Conservation (phyloP, 306 rosid species). For the Sicyos baderoa region DNA sequence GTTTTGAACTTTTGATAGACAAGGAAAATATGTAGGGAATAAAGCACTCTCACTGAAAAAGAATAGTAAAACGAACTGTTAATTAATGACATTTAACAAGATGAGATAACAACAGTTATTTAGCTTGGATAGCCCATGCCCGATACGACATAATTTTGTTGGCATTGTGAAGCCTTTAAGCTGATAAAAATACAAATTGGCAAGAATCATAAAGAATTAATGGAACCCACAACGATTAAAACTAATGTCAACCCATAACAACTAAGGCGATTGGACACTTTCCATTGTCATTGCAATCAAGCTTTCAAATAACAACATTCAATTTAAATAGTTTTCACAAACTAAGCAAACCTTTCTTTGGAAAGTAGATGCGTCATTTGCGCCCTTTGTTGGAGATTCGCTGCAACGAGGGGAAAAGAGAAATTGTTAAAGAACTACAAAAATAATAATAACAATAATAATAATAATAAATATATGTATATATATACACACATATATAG, state of each 20-base stretch:
- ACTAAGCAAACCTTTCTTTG: conserved; percentile 70
- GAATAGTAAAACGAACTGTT: background rate
- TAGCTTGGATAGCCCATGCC: background rate
- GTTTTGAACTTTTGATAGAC: background rate
- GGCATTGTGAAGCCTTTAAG: background rate
- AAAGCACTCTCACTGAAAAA: background rate
- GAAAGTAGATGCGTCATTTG: conserved; percentile 90
- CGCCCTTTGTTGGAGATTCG: conserved; percentile 86
- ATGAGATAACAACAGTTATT: background rate
- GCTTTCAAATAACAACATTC: background rate
- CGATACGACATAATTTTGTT: background rate
- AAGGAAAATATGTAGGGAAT: background rate
- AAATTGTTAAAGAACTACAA: background rate
- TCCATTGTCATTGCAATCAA: background rate
- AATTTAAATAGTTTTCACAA: background rate
- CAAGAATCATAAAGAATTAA: conserved; percentile 4
- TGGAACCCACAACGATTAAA: background rate
- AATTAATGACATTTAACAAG: background rate
- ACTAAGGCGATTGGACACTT: background rate
- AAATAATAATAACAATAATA: too few relatives aligned
- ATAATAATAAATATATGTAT: too few relatives aligned
- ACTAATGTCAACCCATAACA: too few relatives aligned
- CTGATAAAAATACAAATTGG: background rate
- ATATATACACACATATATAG: too few relatives aligned
- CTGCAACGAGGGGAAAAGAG: conserved; percentile 32